Evolutionary conservation across 1,284 basidiomycete species (phyloP).

Genomic region (Amylostereum areolatum): DNA sequence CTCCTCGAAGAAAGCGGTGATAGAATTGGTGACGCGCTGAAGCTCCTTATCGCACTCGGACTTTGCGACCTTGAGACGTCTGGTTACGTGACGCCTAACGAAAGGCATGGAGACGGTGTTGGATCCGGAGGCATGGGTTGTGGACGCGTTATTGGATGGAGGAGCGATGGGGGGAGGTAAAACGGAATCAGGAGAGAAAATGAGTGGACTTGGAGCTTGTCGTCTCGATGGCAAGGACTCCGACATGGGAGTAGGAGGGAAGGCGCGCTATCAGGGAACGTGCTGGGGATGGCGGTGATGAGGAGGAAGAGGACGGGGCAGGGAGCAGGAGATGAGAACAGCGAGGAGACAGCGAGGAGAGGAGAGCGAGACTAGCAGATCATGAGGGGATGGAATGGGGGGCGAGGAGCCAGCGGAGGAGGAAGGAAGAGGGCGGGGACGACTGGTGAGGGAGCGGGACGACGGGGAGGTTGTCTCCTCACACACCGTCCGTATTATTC

Average conservation of each 20-base stretch:
- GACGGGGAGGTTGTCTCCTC: too few species aligned
- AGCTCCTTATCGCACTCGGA: slow-evolving; percentile 94
- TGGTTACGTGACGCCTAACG: slow-evolving; percentile 89
- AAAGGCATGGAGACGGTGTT: slow-evolving; percentile 86
- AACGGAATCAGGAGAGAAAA: slow-evolving; percentile 63
- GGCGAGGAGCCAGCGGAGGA: too few species aligned
- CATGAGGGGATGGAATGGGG: too few species aligned
- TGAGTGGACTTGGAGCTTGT: slow-evolving; percentile 70
- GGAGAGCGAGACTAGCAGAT: neutral
- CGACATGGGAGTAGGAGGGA: slow-evolving; percentile 40
- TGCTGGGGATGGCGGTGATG: slow-evolving; percentile 5
- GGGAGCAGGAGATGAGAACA: neutral
- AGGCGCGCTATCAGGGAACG: slow-evolving; percentile 15
- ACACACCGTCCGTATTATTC: too few species aligned
- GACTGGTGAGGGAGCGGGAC: too few species aligned
- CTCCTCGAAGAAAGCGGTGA: slow-evolving; percentile 93
- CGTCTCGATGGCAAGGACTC: slow-evolving; percentile 54
- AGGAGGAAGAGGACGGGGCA: slow-evolving; percentile 10
- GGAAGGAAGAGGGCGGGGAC: too few species aligned
- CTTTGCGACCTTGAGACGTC: slow-evolving; percentile 91
- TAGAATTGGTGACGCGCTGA: slow-evolving; percentile 85
- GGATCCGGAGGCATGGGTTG: slow-evolving; percentile 46
- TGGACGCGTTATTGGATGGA: slow-evolving; percentile 32
- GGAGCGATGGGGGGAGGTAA: slow-evolving; percentile 41
- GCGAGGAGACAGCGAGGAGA: neutral